Evolutionary conservation across 2,329 filamentous ascomycete species (phyloP).

Genomic region (Colletotrichum caudatum): DNA sequence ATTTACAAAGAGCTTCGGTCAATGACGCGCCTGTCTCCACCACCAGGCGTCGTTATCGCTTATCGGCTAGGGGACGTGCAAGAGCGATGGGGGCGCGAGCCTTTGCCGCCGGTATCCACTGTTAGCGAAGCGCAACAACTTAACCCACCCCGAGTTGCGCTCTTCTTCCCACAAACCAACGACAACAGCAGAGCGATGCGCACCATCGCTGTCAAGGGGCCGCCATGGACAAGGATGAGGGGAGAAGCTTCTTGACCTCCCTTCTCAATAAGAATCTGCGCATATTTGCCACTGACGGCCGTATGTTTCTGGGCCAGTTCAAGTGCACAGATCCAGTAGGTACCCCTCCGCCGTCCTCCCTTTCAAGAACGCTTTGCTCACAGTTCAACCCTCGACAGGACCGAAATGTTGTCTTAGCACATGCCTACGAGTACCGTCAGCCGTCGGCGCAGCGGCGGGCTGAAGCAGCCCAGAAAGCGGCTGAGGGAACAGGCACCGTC

Average conservation of each 20-base stretch:
- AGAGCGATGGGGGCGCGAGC: neutral
- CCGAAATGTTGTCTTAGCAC: slow-evolving; percentile 85
- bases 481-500: slow-evolving; percentile 57
- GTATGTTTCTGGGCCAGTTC: slow-evolving; percentile 90
- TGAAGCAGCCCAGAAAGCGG: slow-evolving; percentile 50
- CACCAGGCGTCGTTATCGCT: slow-evolving; percentile 30
- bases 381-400: slow-evolving; percentile 68
- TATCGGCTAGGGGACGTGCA: slow-evolving; percentile 10
- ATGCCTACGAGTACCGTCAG: slow-evolving; percentile 89
- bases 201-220: slow-evolving; percentile 9
- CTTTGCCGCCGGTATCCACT: neutral
- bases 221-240: slow-evolving; percentile 63
- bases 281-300: slow-evolving; percentile 82
- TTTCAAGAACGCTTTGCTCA: slow-evolving; percentile 10
- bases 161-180: neutral
- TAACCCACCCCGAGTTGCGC: slow-evolving; percentile 3
- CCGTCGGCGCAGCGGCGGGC: slow-evolving; percentile 67
- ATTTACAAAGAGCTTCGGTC: slow-evolving; percentile 21
- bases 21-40: slow-evolving; percentile 39
- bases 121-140: neutral
- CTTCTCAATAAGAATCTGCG: slow-evolving; percentile 84
- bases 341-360: slow-evolving; percentile 15
- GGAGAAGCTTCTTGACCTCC: slow-evolving; percentile 68
- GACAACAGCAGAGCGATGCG: slow-evolving; percentile 16
- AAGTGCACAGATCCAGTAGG: slow-evolving; percentile 88